Conservation (phyloP, 2,329 filamentous ascomycete genomes). For the Claviceps spartinae region DNA sequence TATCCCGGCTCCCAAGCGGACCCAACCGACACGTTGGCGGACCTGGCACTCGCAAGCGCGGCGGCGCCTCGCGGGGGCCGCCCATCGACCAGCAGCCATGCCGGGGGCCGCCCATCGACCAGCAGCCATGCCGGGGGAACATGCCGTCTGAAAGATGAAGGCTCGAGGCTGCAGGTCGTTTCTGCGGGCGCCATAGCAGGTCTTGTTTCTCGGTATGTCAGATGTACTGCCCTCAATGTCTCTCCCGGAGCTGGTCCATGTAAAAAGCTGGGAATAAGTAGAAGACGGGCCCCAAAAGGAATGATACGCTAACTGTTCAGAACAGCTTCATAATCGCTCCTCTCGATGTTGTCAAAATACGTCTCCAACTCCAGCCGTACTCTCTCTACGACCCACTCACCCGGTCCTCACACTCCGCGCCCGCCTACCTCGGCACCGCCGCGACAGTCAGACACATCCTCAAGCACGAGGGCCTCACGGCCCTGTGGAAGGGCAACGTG, state of each 20-base stretch:
- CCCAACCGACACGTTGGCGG: constrained; percentile 5
- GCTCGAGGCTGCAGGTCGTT: constrained; percentile 42
- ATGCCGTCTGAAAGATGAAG: constrained; percentile 46
- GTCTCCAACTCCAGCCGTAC: constrained; percentile 84
- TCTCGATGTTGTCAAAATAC: constrained; percentile 95
- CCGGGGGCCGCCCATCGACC: constrained; percentile 21
- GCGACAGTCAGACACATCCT: constrained; percentile 66
- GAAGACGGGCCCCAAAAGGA: background rate
- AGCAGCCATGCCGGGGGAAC: constrained; percentile 11
- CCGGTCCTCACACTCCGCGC: constrained; percentile 32
- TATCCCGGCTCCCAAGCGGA: background rate
- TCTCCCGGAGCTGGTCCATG: background rate
- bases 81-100: constrained; percentile 17
- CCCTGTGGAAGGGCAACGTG: constrained; percentile 95
- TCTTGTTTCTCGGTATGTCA: constrained; percentile 63
- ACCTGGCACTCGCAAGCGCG: constrained; percentile 2
- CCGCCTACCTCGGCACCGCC: constrained; percentile 60
- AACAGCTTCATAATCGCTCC: constrained; percentile 80
- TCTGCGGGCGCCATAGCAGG: constrained; percentile 54
- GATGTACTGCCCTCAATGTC: background rate
- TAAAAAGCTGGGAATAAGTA: background rate
- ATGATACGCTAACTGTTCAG: background rate
- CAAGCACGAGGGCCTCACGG: constrained; percentile 66
- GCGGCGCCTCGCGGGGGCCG: constrained; percentile 9
- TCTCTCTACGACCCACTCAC: constrained; percentile 63